These are phyloP conservation scores for Picea glauca DNA, from an alignment of 75 land plant species.

Conservation along the genomic window DNA sequence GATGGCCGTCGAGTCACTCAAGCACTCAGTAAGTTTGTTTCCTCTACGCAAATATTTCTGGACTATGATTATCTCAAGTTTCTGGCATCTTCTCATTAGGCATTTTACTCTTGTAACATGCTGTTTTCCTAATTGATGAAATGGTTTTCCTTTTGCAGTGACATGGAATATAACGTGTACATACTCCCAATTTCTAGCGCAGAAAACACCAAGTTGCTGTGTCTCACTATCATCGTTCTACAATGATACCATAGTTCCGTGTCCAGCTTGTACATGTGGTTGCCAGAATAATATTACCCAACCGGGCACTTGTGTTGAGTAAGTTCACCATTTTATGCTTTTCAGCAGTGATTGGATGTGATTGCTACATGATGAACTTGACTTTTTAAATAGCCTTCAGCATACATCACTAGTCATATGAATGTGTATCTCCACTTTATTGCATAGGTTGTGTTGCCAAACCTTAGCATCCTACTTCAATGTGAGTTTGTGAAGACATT, in stretches of 20 bases:
- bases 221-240: constrained; percentile 80
- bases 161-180: constrained; percentile 86
- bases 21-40: constrained; percentile 51
- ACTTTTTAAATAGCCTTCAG: background rate
- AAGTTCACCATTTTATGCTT: background rate
- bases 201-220: constrained; percentile 61
- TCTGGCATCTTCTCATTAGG: background rate
- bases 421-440: background rate
- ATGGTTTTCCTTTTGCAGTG: constrained; percentile 48
- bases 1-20: constrained; percentile 62
- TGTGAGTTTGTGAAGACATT: too few relatives aligned
- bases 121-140: background rate
- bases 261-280: constrained; percentile 71
- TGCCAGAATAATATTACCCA: constrained; percentile 43
- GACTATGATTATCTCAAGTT: background rate
- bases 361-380: background rate
- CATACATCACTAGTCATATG: background rate
- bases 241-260: constrained; percentile 65
- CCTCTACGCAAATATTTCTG: constrained; percentile 4
- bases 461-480: background rate
- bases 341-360: constrained; percentile 6
- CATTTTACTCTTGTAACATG: background rate
- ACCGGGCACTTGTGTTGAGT: constrained; percentile 39
- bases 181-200: constrained; percentile 68
- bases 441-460: background rate